Evolutionary conservation across 352 stramenopile species (phyloP).

Genomic region (Peronospora tabacina): DNA sequence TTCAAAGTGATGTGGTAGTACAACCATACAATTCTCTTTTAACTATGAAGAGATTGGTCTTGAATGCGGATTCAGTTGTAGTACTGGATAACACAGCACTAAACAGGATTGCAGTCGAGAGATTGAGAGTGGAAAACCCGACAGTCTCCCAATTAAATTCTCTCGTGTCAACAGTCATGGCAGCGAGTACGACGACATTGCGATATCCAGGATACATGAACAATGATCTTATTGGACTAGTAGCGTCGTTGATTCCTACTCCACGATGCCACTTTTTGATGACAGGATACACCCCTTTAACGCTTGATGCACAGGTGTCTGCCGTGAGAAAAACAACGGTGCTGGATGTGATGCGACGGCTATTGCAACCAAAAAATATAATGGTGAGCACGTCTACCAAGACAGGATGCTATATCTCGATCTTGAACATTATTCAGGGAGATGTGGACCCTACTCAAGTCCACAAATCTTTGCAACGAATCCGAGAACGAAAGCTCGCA

Average conservation of each 20-base stretch:
- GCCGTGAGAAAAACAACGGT: slow-evolving; percentile 98
- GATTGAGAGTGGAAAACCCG: slow-evolving; percentile 93
- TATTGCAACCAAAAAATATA: slow-evolving; percentile 97
- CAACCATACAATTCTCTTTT: slow-evolving; percentile 99
- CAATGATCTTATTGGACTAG: slow-evolving; percentile 98
- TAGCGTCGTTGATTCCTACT: slow-evolving; percentile 97
- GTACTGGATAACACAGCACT: slow-evolving; percentile 99
- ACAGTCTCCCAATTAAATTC: slow-evolving; percentile 96
- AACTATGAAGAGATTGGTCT: slow-evolving; percentile 95
- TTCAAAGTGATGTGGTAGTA: slow-evolving; percentile 96
- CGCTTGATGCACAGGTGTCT: slow-evolving; percentile 86
- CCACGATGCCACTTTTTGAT: slow-evolving; percentile 99
- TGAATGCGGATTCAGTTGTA: slow-evolving; percentile 98
- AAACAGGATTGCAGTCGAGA: slow-evolving; percentile 93
- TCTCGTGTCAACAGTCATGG: slow-evolving; percentile 98
- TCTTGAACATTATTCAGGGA: slow-evolving; percentile 99
- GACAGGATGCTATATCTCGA: slow-evolving; percentile 98
- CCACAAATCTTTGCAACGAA: slow-evolving; percentile 97
- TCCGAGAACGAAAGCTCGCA: slow-evolving; percentile 94
- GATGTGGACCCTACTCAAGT: slow-evolving; percentile 97
- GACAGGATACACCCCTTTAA: slow-evolving; percentile 98
- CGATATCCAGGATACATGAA: slow-evolving; percentile 99
- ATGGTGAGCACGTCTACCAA: slow-evolving; percentile 97
- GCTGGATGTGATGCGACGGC: slow-evolving; percentile 97
- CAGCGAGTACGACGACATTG: slow-evolving; percentile 96